phyloP scores from a whole-genome alignment of 768 basidiomycete genomes.

The Serendipita sp. region DNA sequence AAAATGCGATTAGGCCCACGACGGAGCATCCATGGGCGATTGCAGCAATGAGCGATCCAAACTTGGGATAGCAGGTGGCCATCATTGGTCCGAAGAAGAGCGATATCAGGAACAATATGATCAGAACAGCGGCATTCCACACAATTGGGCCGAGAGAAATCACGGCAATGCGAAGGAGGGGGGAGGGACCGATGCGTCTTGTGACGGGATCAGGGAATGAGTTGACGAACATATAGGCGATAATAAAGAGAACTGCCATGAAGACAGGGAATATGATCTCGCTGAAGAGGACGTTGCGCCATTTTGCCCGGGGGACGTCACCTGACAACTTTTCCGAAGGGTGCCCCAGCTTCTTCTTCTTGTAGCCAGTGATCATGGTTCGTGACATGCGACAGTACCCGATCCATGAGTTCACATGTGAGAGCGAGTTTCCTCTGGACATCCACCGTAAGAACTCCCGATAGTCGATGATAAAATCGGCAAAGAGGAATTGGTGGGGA shows the following conservation, averaged over 20 bases:
- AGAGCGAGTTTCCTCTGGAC: conserved; percentile 94
- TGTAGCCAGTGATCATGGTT: conserved; percentile 99
- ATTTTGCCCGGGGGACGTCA: conserved; percentile 84
- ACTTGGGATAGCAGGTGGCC: conserved; percentile 66
- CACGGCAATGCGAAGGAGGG: conserved; percentile 84
- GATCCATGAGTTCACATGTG: conserved; percentile 97
- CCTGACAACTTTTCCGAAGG: conserved; percentile 94
- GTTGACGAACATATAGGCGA: conserved; percentile 88
- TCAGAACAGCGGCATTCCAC: conserved; percentile 79
- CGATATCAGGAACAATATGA: conserved; percentile 80
- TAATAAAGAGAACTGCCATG: conserved; percentile 73
- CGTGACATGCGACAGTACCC: conserved; percentile 97
- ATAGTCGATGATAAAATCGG: conserved; percentile 93
- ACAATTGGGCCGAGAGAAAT: conserved; percentile 90
- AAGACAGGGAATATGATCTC: conserved; percentile 75
- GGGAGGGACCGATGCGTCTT: conserved; percentile 56
- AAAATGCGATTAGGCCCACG: conserved; percentile 82
- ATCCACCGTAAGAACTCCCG: conserved; percentile 99
- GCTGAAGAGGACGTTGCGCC: conserved; percentile 78
- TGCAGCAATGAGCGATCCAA: conserved; percentile 85
- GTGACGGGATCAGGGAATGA: conserved; percentile 54
- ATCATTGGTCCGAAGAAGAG: conserved; percentile 88
- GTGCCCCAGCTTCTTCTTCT: conserved; percentile 91
- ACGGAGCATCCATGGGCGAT: conserved; percentile 73
- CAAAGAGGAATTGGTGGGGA: conserved; percentile 97